Evolutionary conservation across 768 basidiomycete species (phyloP), one percentile per base, ranked within the genome.

Genomic region (Boletus speciosus): DNA sequence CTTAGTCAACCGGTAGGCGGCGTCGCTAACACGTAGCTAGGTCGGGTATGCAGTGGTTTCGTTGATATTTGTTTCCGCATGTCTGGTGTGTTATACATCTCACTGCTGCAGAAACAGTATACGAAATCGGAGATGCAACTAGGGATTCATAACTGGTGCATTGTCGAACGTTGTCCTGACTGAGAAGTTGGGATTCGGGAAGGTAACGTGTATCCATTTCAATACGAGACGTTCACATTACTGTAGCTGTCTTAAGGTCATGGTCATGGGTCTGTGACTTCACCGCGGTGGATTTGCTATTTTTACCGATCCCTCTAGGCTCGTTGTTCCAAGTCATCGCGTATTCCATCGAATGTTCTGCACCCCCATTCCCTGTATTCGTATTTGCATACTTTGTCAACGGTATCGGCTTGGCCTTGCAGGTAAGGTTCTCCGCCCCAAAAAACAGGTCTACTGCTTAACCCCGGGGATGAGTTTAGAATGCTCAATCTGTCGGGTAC

Each of bases 401-500:
- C 12, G 84, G 84, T 6, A 71, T 82, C 29, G 83, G 83, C 3
- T 54, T 76, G 38, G 70, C 81, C 2, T 57, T 81, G 8, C 78
- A 74, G 66, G 79, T 78, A 40, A 19, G 55, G 45, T 21, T 32
- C 42, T 39, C 54, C 16, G n/a, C 21, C 14, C 21, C 19, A 34
- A 29, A 36, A 25, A 34, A 10, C 0, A 1, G 39, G 1, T 32
- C 25, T 15, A 23, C 6, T 25, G 11, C 11, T 27, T 15, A 15
- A 15, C n/a, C 16, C 37, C 31, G 21, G 32, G 32, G 23, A 46
- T 23, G 46, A 21, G 11, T 56, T 35, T 59, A 88, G 83, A 83
- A 88, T 55, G 86, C 88, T 0, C 86, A 87, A 69, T 79, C 86
- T 1, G 86, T 86, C 61, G 85, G 82, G 8, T 89, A 79, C 55